Evolutionary conservation across 2,329 filamentous ascomycete species (phyloP), one percentile per base, ranked within the genome.

Genomic region (Diaporthe aspalathi): DNA sequence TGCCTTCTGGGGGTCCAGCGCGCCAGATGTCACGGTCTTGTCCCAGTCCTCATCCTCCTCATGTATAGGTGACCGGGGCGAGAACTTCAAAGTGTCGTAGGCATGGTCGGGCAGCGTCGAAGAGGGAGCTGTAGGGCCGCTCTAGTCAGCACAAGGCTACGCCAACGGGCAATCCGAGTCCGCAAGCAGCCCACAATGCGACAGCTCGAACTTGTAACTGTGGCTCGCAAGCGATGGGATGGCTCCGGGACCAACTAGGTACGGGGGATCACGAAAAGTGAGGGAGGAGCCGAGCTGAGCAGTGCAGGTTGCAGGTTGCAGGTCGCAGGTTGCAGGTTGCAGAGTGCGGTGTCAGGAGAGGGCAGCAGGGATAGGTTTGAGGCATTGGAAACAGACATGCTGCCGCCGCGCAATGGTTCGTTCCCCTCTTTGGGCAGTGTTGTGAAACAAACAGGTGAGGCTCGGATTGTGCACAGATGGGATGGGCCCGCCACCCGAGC

Each of bases 71-170:
- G 85, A 82, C 73, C 85, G 82, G 75, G 85, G 81, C 71, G 86
- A 83, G 77, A 87, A 87, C 79, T 87, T 88, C 76, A 83, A 77
- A 75, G 84, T 81, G 77, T 89, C 86, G 78, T 84, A 83, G 75
- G 83, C 79, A 78, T 87, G 85, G 78, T 89, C 88, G 80, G 86
- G 84, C 83, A 86, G 82, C 83, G 86, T 84, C 84, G 89, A 87
- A 80, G 87, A 88, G 84, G 86, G 86, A 84, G 87, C 88, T 90
- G 77, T 75, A 72, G 68, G 74, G 70, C 66, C 72, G 73, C 70
- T 68, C 45, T 53, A 53, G 67, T 74, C 57, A 74, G 72, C 71
- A 72, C 40, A 38, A 38, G 35, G 35, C 35, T 8, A 54, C 53
- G 22, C 17, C 38, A 60, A 57, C 27, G n/a, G 11, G 24, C 68